Percentiles rank a stretch among this genome's conserved stretches.
Evolutionary conservation across 148 eudicot species (phyloP).

Genomic region (Cornus florida): DNA sequence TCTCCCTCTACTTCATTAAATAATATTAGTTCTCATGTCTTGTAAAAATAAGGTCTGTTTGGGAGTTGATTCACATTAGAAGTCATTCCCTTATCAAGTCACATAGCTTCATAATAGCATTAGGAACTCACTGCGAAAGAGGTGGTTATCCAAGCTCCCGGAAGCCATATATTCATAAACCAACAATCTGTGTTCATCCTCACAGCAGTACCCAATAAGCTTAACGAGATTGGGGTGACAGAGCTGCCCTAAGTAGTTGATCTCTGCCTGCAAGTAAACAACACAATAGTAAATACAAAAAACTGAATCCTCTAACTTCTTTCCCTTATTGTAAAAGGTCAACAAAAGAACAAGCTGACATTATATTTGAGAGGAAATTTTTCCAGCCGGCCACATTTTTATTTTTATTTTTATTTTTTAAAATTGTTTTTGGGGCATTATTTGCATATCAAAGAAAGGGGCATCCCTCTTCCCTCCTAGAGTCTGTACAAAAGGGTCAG

Average conservation of each 20-base stretch:
- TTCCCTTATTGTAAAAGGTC: not conserved
- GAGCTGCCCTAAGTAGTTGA: constrained; percentile 76
- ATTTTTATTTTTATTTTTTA: too few relatives aligned
- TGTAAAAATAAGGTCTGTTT: too few relatives aligned
- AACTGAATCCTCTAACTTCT: not conserved
- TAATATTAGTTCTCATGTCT: too few relatives aligned
- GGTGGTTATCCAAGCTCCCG: constrained; percentile 84
- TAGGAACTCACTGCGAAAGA: constrained; percentile 72
- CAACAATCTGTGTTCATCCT: constrained; percentile 77
- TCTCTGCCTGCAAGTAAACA: constrained; percentile 65
- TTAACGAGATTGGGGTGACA: constrained; percentile 81
- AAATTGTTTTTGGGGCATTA: too few relatives aligned
- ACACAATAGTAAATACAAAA: constrained; percentile 3
- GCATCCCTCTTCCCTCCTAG: too few relatives aligned
- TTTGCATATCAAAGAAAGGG: too few relatives aligned
- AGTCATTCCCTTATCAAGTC: not conserved
- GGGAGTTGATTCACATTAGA: not conserved
- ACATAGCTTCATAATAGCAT: not conserved
- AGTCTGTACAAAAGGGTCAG: too few relatives aligned
- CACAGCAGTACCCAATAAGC: constrained; percentile 87
- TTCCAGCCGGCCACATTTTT: too few relatives aligned
- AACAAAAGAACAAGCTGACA: too few relatives aligned
- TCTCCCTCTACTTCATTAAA: too few relatives aligned
- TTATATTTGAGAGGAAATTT: too few relatives aligned
- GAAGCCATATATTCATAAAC: constrained; percentile 87